Evolutionary conservation across 352 stramenopile species (phyloP), one percentile per base, ranked within the genome.

Genomic region (Pythium guiyangense): DNA sequence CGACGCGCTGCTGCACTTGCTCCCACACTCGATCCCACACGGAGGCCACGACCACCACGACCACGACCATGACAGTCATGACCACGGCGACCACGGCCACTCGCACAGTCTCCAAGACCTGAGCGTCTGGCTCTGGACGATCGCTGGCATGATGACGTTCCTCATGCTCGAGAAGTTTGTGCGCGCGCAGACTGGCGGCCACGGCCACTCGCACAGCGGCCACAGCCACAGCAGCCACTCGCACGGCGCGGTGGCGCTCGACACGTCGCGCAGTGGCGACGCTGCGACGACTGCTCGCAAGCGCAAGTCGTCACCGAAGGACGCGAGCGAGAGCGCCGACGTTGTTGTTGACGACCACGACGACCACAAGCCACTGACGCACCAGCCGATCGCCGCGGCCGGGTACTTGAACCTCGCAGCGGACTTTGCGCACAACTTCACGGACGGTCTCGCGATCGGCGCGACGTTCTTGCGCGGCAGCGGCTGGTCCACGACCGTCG

Each of bases 381-480:
- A 74, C 44, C 71, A 75, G 56, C 65, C 66, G 45, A 90, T 92
- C 59, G 79, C 83, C 2, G 82, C 87, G 15, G 83, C 83, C n/a
- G 90, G 85, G 2, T 96, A 94, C 61, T 63, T 97, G 8, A 97
- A 97, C 61, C 75, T 97, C 40, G 86, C 79, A 4, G 89, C 86
- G n/a, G 90, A 97, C 60, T 89, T 93, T 42, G 74, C 91, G 52
- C 90, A 97, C 66, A 97, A 96, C 67, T 98, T 98, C 59, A 97
- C 92, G 10, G 92, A 98, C 65, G 92, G 92, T 2, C 74, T 98
- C 39, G 90, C 90, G 4, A 97, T 98, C 69, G 92, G 92, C 43
- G 89, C 90, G 22, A 96, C 88, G 18, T 97, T 96, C 74, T 56
- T 85, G 49, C 75, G 71, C 20, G 81, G 71, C 47, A 94, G 63